Evolutionary conservation across 2,329 filamentous ascomycete genomes (phyloP).

Genomic region (Botrytis galanthina): DNA sequence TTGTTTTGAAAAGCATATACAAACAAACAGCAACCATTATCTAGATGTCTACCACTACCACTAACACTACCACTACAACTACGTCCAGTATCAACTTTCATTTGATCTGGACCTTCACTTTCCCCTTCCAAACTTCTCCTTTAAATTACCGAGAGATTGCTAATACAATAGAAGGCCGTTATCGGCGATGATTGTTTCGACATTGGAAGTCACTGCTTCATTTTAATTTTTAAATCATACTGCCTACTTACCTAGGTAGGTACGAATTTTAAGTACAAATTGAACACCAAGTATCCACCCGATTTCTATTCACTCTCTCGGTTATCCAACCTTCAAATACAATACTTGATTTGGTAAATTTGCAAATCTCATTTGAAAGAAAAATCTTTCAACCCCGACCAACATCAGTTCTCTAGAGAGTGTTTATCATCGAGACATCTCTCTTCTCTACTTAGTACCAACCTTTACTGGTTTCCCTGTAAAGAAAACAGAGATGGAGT

Average conservation of each 20-base stretch:
- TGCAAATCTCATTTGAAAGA: neutral
- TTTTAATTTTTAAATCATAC: neutral
- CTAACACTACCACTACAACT: neutral
- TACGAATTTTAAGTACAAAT: neutral
- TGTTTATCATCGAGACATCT: neutral
- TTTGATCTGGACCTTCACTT: neutral
- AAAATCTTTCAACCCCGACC: neutral
- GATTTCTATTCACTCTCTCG: slow-evolving; percentile 8
- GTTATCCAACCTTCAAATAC: neutral
- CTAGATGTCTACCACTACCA: neutral
- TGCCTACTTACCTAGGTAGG: neutral
- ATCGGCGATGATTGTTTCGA: neutral
- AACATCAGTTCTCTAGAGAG: neutral
- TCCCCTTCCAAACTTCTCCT: neutral
- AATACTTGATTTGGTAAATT: neutral
- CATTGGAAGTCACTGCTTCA: neutral
- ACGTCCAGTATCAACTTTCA: neutral
- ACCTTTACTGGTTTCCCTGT: neutral
- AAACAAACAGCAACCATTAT: neutral
- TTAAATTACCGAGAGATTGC: neutral
- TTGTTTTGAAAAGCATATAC: neutral
- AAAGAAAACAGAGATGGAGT: slow-evolving; percentile 5
- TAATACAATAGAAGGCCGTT: no score
- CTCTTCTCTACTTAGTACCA: neutral
- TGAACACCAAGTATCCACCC: neutral